A percentile compares a stretch with the other conserved stretches of the same genome.
These are phyloP conservation scores for Beauveria rudraprayagi DNA, from an alignment of 2,329 filamentous ascomycete genomes.

Conservation along the genomic window DNA sequence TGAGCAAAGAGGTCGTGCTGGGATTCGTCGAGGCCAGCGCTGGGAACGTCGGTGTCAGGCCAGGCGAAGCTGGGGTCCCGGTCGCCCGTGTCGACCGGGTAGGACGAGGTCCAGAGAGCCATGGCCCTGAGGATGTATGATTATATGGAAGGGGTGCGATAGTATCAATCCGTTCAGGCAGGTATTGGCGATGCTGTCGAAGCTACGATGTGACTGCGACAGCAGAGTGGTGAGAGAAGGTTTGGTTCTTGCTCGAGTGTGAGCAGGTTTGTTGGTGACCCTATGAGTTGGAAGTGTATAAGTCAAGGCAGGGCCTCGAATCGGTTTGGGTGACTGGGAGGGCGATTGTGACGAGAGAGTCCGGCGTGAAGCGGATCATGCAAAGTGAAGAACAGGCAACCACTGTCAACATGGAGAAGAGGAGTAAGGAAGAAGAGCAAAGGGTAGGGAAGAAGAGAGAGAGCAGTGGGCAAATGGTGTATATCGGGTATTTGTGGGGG, in stretches of 20 bases:
- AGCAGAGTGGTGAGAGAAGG: background rate
- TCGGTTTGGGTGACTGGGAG: background rate
- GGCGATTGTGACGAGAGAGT: background rate
- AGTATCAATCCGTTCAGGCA: background rate
- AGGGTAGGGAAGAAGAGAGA: background rate
- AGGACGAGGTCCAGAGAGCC: constrained; percentile 30
- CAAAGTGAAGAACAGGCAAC: background rate
- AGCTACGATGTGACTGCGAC: background rate
- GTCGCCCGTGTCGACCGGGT: constrained; percentile 26
- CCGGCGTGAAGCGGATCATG: background rate
- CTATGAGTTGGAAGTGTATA: background rate
- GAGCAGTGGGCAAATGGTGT: constrained; percentile 1
- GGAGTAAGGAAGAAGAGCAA: background rate
- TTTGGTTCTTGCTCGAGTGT: background rate
- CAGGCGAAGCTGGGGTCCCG: constrained; percentile 28
- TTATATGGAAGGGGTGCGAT: background rate
- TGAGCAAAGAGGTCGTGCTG: constrained; percentile 29
- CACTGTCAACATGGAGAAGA: background rate
- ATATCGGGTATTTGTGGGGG: constrained; percentile 11
- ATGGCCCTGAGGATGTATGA: constrained; percentile 16
- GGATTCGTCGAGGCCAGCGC: constrained; percentile 18
- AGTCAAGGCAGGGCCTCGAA: background rate
- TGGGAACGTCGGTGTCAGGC: constrained; percentile 24
- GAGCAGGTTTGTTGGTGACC: background rate
- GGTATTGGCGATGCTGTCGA: background rate